These are phyloP conservation scores for Talaromyces sp. DNA, from an alignment of 2,329 filamentous ascomycete genomes.

Conservation along the genomic window DNA sequence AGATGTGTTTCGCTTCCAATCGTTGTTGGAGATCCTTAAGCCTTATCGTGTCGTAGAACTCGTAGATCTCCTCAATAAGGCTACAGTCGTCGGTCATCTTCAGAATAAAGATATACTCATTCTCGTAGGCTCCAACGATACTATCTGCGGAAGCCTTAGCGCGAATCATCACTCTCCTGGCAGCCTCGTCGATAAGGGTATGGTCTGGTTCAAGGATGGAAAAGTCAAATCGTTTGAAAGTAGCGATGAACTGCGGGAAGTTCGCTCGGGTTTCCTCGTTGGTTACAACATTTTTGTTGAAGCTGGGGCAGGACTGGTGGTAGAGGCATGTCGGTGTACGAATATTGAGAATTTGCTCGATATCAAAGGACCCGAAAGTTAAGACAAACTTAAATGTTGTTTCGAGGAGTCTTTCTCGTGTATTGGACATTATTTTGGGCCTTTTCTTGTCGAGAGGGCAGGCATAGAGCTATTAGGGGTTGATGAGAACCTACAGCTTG, in stretches of 20 bases:
- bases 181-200: background rate
- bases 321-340: background rate
- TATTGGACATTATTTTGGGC: background rate
- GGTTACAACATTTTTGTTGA: background rate
- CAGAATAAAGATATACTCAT: background rate
- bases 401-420: background rate
- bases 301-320: background rate
- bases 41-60: background rate
- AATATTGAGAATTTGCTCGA: background rate
- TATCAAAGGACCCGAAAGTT: background rate
- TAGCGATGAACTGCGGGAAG: background rate
- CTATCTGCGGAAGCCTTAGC: background rate
- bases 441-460: background rate
- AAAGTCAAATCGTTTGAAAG: background rate
- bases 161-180: background rate
- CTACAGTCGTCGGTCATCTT: background rate
- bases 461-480: background rate
- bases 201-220: no score
- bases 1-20: background rate
- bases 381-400: background rate
- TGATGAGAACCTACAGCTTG: no score
- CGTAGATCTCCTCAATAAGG: background rate
- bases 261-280: background rate
- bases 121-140: background rate
- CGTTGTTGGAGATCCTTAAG: background rate